Evolutionary conservation across 176 grass and related monocot genomes (phyloP), one percentile per base, ranked within the genome.

Genomic region (Alloteropsis semialata): DNA sequence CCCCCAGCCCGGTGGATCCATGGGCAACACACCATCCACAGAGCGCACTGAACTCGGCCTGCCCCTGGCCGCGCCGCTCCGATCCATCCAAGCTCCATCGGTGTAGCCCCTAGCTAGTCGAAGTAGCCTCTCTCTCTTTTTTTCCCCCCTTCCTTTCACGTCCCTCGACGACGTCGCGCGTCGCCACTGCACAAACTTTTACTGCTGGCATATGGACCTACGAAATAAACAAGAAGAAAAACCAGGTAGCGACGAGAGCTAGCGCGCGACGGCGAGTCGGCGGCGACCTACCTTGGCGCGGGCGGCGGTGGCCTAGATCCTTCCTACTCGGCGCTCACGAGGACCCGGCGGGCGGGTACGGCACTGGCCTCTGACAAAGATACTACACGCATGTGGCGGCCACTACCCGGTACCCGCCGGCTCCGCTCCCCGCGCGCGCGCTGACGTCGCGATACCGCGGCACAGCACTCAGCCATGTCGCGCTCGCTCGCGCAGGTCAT

Each of bases 261-360:
- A 19, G 28, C 39, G 22, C 38, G 22, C 41, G 43, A 48, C 24
- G n/a, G n/a, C n/a, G n/a, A n/a, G n/a, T n/a, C n/a, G n/a, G n/a
- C n/a, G n/a, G n/a, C n/a, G 76, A 66, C 17, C 41, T 21, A 59
- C 67, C 87, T 68, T 15, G 70, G 39, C 38, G 38, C 3, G 5
- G 30, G 6, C 11, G n/a, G 21, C 50, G 5, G 3, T n/a, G 34
- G 21, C 1, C 36, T 42, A 79, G 81, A 51, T 68, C 37, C 65
- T 69, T 74, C 81, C 43, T 65, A 78, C 43, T 27, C 45, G 86
- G 62, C 87, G 49, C 65, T 77, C 44, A 78, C 79, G 17, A 84
- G 65, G 66, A 69, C 39, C 66, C 64, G 28, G 59, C 19, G 3
- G 63, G 33, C 6, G 2, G 59, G 19, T 24, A 13, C 3, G 10